Percentiles rank a stretch among this genome's conserved stretches.
Evolutionary conservation across 1,139 yeast species (phyloP).

Genomic region (Magnusiomyces ingens): DNA sequence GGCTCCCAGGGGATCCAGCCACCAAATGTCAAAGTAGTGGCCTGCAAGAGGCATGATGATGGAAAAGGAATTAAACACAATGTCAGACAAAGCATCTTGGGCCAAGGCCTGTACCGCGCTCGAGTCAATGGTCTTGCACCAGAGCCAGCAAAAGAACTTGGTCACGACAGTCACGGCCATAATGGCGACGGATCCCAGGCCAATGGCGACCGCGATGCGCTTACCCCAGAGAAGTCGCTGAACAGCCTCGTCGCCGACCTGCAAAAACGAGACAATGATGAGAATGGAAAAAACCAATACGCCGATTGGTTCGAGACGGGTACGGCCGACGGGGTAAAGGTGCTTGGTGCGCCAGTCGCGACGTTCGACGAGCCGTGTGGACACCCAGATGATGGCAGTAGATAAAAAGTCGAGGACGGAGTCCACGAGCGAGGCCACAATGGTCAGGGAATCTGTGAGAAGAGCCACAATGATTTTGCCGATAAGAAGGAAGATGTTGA

Average conservation of each 20-base stretch:
- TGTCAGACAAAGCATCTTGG: slow-evolving; percentile 75
- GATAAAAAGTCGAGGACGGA: slow-evolving; percentile 69
- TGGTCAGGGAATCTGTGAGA: slow-evolving; percentile 62
- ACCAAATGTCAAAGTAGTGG: slow-evolving; percentile 47
- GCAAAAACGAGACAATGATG: slow-evolving; percentile 64
- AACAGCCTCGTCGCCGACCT: slow-evolving; percentile 61
- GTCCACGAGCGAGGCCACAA: slow-evolving; percentile 72
- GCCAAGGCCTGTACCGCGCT: slow-evolving; percentile 73
- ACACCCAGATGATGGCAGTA: slow-evolving; percentile 61
- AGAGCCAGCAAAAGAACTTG: slow-evolving; percentile 54
- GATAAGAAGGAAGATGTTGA: slow-evolving; percentile 52
- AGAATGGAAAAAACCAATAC: slow-evolving; percentile 66
- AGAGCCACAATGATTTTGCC: slow-evolving; percentile 61
- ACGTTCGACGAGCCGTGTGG: slow-evolving; percentile 53
- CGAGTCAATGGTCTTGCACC: slow-evolving; percentile 59
- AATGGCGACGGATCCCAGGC: slow-evolving; percentile 48
- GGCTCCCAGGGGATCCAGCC: slow-evolving; percentile 75
- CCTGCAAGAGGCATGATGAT: slow-evolving; percentile 64
- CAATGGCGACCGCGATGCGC: slow-evolving; percentile 39
- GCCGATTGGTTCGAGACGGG: slow-evolving; percentile 72
- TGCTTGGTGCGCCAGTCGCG: slow-evolving; percentile 43
- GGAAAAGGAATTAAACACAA: slow-evolving; percentile 63
- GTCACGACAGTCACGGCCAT: slow-evolving; percentile 58
- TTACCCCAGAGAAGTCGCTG: slow-evolving; percentile 28
- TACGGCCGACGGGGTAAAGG: slow-evolving; percentile 61